phyloP scores from a whole-genome alignment of 2,329 filamentous ascomycete genomes.

The Endothia cerciana region DNA sequence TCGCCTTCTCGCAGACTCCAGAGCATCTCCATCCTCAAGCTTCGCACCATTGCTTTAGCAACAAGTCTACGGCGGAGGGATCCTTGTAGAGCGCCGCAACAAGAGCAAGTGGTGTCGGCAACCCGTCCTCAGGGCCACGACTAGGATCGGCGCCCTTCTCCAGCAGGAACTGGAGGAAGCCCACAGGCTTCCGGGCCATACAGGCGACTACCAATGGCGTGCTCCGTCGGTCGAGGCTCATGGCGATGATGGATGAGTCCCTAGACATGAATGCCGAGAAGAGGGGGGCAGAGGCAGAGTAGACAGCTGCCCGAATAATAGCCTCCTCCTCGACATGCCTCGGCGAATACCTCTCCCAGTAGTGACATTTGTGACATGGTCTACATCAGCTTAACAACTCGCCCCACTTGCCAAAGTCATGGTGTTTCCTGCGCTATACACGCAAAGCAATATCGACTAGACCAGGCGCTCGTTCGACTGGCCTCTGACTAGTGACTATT shows the following conservation, averaged over 20 bases:
- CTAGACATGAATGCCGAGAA: not conserved
- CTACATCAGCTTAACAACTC: no score
- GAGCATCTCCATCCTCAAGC: no score
- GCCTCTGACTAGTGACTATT: no score
- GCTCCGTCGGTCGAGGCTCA: not conserved
- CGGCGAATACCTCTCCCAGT: no score
- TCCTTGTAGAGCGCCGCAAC: not conserved
- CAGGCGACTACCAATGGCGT: not conserved
- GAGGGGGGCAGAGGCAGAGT: not conserved
- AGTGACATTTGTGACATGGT: no score
- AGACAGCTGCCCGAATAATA: not conserved
- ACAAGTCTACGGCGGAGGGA: not conserved
- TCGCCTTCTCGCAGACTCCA: no score
- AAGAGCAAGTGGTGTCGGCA: not conserved
- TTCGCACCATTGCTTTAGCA: not conserved
- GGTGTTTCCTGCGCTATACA: no score
- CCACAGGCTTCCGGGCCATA: not conserved
- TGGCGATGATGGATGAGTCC: not conserved
- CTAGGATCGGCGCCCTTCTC: not conserved
- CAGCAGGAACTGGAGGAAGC: not conserved
- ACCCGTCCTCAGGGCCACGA: not conserved
- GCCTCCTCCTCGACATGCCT: no score
- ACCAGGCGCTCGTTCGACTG: no score
- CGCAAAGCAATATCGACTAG: no score
- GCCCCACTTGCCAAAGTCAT: no score